Evolutionary conservation across 2,329 filamentous ascomycete genomes (phyloP).

Genomic region (Hymenoscyphus occultus): DNA sequence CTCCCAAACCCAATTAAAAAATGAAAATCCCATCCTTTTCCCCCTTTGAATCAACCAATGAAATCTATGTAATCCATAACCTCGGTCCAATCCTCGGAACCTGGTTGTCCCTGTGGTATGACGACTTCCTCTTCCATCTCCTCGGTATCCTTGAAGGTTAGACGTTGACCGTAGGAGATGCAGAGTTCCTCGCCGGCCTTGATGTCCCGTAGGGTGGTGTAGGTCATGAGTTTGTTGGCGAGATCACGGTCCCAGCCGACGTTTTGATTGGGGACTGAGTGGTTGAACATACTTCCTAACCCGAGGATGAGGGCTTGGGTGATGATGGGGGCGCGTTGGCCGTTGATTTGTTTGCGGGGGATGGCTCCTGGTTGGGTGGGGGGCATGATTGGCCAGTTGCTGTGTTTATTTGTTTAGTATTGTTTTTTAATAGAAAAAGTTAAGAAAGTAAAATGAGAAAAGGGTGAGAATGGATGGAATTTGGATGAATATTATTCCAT

Average conservation of each 20-base stretch:
- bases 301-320: constrained; percentile 54
- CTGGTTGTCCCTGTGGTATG: not conserved
- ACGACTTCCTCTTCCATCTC: constrained; percentile 15
- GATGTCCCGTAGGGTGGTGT: constrained; percentile 49
- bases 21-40: not conserved
- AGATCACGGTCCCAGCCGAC: constrained; percentile 53
- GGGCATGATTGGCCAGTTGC: constrained; percentile 35
- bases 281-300: constrained; percentile 56
- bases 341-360: constrained; percentile 28
- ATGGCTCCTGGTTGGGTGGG: constrained; percentile 20
- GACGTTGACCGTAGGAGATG: constrained; percentile 39
- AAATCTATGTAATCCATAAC: constrained; percentile 35
- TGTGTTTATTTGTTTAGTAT: too few relatives aligned
- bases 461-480: too few relatives aligned
- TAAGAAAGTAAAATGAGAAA: too few relatives aligned
- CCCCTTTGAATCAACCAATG: constrained; percentile 28
- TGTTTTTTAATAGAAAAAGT: too few relatives aligned
- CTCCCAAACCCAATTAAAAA: constrained; percentile 9
- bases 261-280: constrained; percentile 48
- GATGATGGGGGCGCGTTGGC: constrained; percentile 30
- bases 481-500: too few relatives aligned
- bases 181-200: constrained; percentile 53
- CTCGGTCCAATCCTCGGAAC: constrained; percentile 30
- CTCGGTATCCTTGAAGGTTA: constrained; percentile 39
- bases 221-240: constrained; percentile 44